Base-by-base conservation (phyloP, 345 rosid genomes). In the Raphanus sativus region DNA sequence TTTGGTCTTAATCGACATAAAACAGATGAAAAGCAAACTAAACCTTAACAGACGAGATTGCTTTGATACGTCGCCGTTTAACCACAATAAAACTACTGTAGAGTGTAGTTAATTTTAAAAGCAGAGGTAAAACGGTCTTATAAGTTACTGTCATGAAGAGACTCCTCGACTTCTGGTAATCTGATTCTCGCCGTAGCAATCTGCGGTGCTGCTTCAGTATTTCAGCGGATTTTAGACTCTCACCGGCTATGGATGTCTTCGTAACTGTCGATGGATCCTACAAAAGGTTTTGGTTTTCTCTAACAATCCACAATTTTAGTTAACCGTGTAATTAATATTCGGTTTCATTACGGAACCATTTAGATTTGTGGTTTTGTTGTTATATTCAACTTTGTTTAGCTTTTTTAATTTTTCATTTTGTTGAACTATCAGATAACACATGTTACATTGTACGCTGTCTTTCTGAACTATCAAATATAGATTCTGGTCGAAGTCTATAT, bases 161-260 rank as follows among this genome's bases (percentile, higher is more conserved):
- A 74, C 78, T 68, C 75, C 75, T 79, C 69, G 5, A 28, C 78
- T 24, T 67, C 69, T 59, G 75, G 65, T 74, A 63, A 7, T n/a
- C 54, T 86, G 36, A 30, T 86, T 32, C 72, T 79, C 30, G 79
- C 78, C 29, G 77, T 88, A 64, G 83, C 87, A 87, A 84, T 87
- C 73, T 86, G 81, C 78, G 64, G 79, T 42, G 84, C 91, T 64
- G 87, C 91, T 62, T 77, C 91, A 28, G 79, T 86, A 75, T 74
- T 85, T 56, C 87, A 86, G 13, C 99, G 97, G 68, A 87, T 96
- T 82, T 91, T 93, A 2, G 92, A 87, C 56, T 76, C 89, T 79
- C 97, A 96, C 81, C 91, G 97, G 98, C 99, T 74, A n/a, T 82
- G 9, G 96, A 91, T 75, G 81, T 93, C 76, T 91, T 90, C 78